Evolutionary conservation across 129 eudicot species (phyloP), one percentile per base, ranked within the genome.

Genomic region (Helichrysum umbraculigerum): DNA sequence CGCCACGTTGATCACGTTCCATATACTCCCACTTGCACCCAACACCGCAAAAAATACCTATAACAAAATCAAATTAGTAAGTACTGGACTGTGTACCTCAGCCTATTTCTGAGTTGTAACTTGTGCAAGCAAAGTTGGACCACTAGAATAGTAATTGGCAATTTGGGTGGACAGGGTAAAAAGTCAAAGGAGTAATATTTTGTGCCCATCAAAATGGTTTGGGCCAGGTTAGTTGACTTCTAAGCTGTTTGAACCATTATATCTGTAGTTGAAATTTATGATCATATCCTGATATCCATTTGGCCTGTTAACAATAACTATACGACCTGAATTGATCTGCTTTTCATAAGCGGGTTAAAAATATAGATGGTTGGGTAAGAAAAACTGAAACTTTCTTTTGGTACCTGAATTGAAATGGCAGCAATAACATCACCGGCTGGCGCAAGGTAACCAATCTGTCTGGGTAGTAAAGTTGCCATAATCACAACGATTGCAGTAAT

Each of bases 11-110:
- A 88, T 82, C 17, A 93, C 90, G 54, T 87, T 91, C 96, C 87
- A 79, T 30, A 93, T 42, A 78, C 91, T 91, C 79, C 97, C 97
- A 75, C 88, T 87, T 0, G 96, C 96, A 52, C 97, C 98, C 81
- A 91, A 77, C 57, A 91, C 98, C 54, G 96, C 91, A 66, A 93
- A 93, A 74, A 90, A 90, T 44, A 88, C 88, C 96, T 93, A 81
- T 39, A n/a, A 57, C 30, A 68, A 67, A n/a, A 52, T 79, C 44
- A 72, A 35, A 63, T 16, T 14, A 11, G 32, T 20, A 60, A 44
- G 63, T 61, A 19, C 14, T 61, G 37, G 29, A 34, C 28, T 9
- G 25, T 16, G 17, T 64, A 65, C 16, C 20, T 37, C 4, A 30
- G 57, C 73, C 29, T 20, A 39, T 17, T 35, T 29, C 22, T 60